Evolutionary conservation across 176 grass and related monocot genomes (phyloP), one percentile per base, ranked within the genome.

Genomic region (Rhynchospora tenuis): DNA sequence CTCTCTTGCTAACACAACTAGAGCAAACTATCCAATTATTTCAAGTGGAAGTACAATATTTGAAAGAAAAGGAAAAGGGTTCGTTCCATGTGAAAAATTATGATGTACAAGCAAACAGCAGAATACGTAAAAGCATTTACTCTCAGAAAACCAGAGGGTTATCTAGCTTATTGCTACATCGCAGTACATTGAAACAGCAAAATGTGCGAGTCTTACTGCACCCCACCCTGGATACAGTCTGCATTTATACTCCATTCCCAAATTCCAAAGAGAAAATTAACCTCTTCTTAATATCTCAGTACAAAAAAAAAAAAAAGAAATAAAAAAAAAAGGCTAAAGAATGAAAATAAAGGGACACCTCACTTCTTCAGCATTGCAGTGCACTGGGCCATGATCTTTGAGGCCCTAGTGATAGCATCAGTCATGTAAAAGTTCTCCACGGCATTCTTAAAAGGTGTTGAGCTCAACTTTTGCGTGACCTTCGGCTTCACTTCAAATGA

Each of bases 311-410:
- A 55, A 64, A 23, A 59, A 1, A n/a, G n/a, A 61, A 59, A 57
- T 2, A 2, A 22, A 3, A 81, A 59, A 81, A 44, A 62, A 62
- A 14, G 56, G 38, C 38, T 64, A 82, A 82, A 82, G 59, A 64
- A 82, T 47, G 23, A 64, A 65, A 50, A 62, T 24, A 68, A 82
- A 82, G 57, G 17, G 9, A 23, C 61, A 50, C 45, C 66, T 93
- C 89, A 99, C 65, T 99, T 96, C 86, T 90, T 96, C 86, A 86
- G 60, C 86, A 92, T 68, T n/a, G 91, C 91, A 24, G 91, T 96
- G 81, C 97, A 99, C 87, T 99, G 97, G 7, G 91, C 97, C 97
- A 99, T 99, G 6, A 99, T 96, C 86, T 99, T 99, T 3, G 97
- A 99, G 19, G 97, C 97, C 78, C 97, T 86, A 31, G 93, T 96